A percentile compares a stretch with the other conserved stretches of the same genome.
Conservation (phyloP, 2,329 filamentous ascomycete species). For the Hirsutella rhossiliensis region DNA sequence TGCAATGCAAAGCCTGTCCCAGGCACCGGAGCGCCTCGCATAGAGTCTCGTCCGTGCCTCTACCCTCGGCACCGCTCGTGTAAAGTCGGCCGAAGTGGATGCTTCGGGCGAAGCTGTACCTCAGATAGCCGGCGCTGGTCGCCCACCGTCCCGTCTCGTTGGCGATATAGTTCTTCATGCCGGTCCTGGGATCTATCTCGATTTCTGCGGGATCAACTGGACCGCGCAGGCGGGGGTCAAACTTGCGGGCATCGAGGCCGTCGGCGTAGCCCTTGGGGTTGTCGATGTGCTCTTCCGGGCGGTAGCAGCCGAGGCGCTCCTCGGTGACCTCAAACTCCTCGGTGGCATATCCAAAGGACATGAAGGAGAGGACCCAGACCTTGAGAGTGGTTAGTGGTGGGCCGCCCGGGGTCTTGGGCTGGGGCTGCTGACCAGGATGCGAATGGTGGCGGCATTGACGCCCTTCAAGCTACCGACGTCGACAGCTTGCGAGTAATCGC, state of each 20-base stretch:
- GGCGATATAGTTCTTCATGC: constrained; percentile 99
- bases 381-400: constrained; percentile 9
- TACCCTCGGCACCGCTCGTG: constrained; percentile 47
- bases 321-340: constrained; percentile 76
- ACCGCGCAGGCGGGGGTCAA: constrained; percentile 68
- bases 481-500: constrained; percentile 76
- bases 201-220: constrained; percentile 63
- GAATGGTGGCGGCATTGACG: constrained; percentile 65
- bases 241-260: constrained; percentile 70
- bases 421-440: constrained; percentile 44
- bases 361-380: constrained; percentile 71
- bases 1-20: constrained; percentile 63
- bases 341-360: constrained; percentile 76
- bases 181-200: constrained; percentile 61
- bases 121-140: constrained; percentile 77
- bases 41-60: constrained; percentile 63
- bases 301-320: constrained; percentile 68
- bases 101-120: constrained; percentile 59
- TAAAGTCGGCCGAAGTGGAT: constrained; percentile 72
- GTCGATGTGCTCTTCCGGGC: constrained; percentile 63
- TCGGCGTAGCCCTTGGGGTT: constrained; percentile 83
- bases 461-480: constrained; percentile 71
- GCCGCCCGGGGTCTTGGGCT: not conserved
- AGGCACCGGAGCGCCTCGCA: constrained; percentile 68
- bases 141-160: constrained; percentile 83